phyloP scores from a whole-genome alignment of 208 protist genomes.

The Crithidia acanthocephali region DNA sequence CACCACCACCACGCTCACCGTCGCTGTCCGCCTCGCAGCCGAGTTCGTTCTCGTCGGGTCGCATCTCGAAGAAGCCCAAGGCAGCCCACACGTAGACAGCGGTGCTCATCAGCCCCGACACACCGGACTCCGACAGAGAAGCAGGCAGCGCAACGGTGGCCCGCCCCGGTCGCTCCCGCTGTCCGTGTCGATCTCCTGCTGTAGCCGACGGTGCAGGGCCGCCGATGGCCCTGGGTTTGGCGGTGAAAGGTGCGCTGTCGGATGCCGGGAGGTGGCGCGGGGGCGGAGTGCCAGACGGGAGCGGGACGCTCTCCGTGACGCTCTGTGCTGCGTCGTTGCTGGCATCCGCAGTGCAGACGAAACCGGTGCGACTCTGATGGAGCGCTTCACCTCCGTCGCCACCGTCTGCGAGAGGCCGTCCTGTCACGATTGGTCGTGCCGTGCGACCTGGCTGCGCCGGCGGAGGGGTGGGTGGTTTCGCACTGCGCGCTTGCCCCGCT shows the following conservation, averaged over 20 bases:
- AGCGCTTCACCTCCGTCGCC: neutral
- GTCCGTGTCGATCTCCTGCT: neutral
- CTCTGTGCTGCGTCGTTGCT: neutral
- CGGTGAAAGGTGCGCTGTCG: neutral
- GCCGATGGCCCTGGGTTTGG: neutral
- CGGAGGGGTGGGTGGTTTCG: neutral
- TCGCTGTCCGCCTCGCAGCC: neutral
- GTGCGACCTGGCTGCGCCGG: neutral
- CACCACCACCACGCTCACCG: neutral
- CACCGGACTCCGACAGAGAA: slow-evolving; percentile 25
- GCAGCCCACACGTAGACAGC: slow-evolving; percentile 50
- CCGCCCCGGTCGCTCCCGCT: neutral
- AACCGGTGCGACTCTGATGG: neutral
- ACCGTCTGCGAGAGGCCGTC: neutral
- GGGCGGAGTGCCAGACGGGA: neutral
- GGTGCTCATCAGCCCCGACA: slow-evolving; percentile 41
- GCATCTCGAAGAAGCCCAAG: slow-evolving; percentile 57
- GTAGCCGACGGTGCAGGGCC: neutral
- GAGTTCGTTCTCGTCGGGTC: neutral
- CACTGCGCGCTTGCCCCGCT: neutral
- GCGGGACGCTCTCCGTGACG: neutral
- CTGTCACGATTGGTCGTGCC: neutral
- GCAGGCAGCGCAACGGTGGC: slow-evolving; percentile 23
- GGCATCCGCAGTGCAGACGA: neutral
- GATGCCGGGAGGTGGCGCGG: neutral